Conservation (phyloP, 2,329 filamentous ascomycete species). For the Mycosphaerella arachidis region DNA sequence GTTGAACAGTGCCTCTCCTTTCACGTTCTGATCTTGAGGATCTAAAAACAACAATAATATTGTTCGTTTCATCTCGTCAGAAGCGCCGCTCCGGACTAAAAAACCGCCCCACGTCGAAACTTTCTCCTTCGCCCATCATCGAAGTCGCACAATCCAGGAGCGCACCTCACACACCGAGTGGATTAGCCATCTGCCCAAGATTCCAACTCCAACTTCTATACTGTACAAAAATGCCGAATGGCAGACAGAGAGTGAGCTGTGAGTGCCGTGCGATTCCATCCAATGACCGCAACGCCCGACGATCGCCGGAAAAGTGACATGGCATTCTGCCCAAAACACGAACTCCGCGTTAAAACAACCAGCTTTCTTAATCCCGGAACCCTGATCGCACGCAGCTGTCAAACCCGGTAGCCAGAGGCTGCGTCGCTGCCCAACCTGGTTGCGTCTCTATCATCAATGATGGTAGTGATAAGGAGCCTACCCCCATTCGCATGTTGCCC, state of each 20-base stretch:
- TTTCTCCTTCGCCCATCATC: neutral
- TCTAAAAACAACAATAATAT: neutral
- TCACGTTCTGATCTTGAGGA: neutral
- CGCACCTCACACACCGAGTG: too few species aligned
- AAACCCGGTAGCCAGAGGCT: neutral
- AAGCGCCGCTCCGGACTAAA: neutral
- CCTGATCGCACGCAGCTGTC: neutral
- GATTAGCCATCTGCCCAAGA: neutral
- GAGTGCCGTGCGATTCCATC: neutral
- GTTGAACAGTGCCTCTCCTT: neutral
- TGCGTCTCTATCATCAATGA: neutral
- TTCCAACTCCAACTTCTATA: neutral
- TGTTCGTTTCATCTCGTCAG: neutral
- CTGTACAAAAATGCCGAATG: neutral
- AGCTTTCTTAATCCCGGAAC: neutral
- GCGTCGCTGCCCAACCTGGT: conserved; percentile 1
- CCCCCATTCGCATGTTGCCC: neutral
- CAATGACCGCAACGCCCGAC: neutral
- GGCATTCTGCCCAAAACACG: neutral
- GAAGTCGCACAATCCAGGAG: neutral
- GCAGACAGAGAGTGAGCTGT: neutral
- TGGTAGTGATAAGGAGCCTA: neutral
- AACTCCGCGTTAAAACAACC: neutral
- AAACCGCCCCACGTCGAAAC: neutral
- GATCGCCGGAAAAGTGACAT: neutral